Evolutionary conservation across 768 basidiomycete genomes (phyloP).

Genomic region (Russula ochroleuca): DNA sequence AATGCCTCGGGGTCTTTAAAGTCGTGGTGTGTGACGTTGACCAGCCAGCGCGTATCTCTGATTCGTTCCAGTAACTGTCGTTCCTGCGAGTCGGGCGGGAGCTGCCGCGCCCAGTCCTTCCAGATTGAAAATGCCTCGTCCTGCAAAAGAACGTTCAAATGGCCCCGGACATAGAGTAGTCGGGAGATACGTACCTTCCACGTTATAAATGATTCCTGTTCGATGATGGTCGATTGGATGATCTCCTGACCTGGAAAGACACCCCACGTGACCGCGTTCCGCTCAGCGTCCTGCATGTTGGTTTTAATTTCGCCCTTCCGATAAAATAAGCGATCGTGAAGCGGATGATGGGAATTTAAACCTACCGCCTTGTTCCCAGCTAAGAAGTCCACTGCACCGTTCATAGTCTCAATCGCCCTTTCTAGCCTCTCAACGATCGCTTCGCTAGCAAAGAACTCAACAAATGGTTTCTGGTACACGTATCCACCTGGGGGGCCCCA

Average conservation of each 20-base stretch:
- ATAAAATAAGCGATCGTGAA: background rate
- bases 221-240: constrained; percentile 93
- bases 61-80: constrained; percentile 70
- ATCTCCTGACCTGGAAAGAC: constrained; percentile 97
- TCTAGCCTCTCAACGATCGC: constrained; percentile 58
- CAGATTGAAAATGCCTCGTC: constrained; percentile 96
- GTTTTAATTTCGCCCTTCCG: constrained; percentile 69
- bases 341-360: background rate
- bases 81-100: constrained; percentile 68
- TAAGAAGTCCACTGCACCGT: constrained; percentile 77
- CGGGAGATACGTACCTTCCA: constrained; percentile 73
- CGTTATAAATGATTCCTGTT: constrained; percentile 86
- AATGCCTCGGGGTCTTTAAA: constrained; percentile 74
- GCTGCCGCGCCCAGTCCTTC: constrained; percentile 90
- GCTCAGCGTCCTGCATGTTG: constrained; percentile 71
- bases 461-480: constrained; percentile 96
- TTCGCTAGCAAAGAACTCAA: constrained; percentile 86
- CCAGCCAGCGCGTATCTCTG: constrained; percentile 75
- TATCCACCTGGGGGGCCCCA: constrained; percentile 94
- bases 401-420: constrained; percentile 50
- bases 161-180: background rate
- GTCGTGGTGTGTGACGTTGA: constrained; percentile 91
- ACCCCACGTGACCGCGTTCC: constrained; percentile 98
- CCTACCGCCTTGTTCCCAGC: constrained; percentile 74
- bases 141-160: constrained; percentile 39